These are phyloP conservation scores for Mycena amicta DNA, from an alignment of 768 basidiomycete species.

Conservation along the genomic window DNA sequence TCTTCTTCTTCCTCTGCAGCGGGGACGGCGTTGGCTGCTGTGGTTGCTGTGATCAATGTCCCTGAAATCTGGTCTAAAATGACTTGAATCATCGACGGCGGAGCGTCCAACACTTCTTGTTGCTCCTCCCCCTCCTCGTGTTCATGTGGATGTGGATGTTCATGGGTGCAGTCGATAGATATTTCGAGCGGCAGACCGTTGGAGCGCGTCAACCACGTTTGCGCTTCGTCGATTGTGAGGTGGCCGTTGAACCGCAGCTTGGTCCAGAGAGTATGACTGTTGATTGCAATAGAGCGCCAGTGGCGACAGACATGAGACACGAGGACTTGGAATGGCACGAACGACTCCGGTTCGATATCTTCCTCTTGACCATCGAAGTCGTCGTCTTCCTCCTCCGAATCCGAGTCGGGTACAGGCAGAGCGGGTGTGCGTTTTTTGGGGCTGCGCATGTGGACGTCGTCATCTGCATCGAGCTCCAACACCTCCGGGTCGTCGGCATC, in stretches of 20 bases:
- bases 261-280: constrained; percentile 61
- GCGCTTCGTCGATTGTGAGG: constrained; percentile 46
- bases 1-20: constrained; percentile 8
- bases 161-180: constrained; percentile 44
- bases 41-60: constrained; percentile 6
- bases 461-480: constrained; percentile 18
- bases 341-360: constrained; percentile 13
- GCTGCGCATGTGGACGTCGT: constrained; percentile 18
- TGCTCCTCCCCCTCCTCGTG: not conserved
- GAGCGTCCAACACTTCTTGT: too few species aligned
- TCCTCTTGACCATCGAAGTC: constrained; percentile 20
- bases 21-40: constrained; percentile 1
- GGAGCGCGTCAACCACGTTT: constrained; percentile 53
- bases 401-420: constrained; percentile 21
- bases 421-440: constrained; percentile 9
- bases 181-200: constrained; percentile 58
- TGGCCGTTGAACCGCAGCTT: constrained; percentile 42
- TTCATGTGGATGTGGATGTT: constrained; percentile 21
- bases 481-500: constrained; percentile 20
- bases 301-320: constrained; percentile 64
- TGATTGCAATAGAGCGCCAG: constrained; percentile 59
- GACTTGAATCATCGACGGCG: constrained; percentile 19
- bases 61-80: constrained; percentile 15
- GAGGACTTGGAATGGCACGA: constrained; percentile 35
- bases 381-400: constrained; percentile 29